Evolutionary conservation across 1,139 yeast genomes (phyloP), one percentile per base, ranked within the genome.

Genomic region (Hyphopichia wangnamkhiaoensis): DNA sequence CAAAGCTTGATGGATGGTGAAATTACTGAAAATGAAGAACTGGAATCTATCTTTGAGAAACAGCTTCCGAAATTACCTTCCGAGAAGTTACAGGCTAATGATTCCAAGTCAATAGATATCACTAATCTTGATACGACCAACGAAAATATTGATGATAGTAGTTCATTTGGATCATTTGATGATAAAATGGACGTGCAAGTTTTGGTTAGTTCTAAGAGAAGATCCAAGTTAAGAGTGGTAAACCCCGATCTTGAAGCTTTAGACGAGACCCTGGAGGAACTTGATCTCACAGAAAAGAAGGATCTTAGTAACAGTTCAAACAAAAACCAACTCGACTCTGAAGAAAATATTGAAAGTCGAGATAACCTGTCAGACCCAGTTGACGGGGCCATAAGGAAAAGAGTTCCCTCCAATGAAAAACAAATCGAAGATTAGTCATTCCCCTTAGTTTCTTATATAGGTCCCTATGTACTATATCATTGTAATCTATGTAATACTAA

Each of bases 131-230:
- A 20, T 9, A 28, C n/a, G 13, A 3, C n/a, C 28, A 7, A 54
- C 13, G 67, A 63, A 30, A 61, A 58, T 23, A 65, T 66, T 24
- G 63, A 65, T 30, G 49, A 40, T 17, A 46, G 56, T 8, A 63
- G 59, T 30, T 47, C 56, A n/a, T 54, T 54, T 16, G 47, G 50
- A 3, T 54, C 59, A 5, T 53, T 71, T 10, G 74, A 75, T 44
- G 68, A 68, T 29, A 68, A 74, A 30, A 60, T 84, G 47, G 91
- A 84, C 45, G 91, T 82, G 0, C 93, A 84, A 54, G 85, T 85
- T 7, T 60, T 85, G 45, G 91, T 84, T 8, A 79, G 88, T 41
- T 79, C 86, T n/a, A 79, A 80, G 53, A 67, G 91, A 49, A 63
- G 88, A 40, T 73, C 85, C 1, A 74, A 75, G 35, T 63, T 85